Evolutionary conservation across 2,329 filamentous ascomycete genomes (phyloP).

Genomic region (Fusarium praegraminearum): DNA sequence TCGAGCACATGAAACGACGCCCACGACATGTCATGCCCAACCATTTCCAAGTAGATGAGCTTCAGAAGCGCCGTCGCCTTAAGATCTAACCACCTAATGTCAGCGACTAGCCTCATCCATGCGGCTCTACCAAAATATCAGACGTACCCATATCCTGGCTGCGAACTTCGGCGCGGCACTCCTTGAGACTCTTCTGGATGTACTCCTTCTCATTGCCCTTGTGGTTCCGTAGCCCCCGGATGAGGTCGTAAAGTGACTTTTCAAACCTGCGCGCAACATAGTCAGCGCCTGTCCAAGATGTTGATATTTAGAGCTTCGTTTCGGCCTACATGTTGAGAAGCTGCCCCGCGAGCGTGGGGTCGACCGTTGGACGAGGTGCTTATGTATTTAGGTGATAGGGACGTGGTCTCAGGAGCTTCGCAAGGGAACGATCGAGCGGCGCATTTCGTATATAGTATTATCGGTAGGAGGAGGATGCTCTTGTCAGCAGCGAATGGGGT

Average conservation of each 20-base stretch:
- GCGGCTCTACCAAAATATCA: neutral
- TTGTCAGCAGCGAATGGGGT: slow-evolving; percentile 6
- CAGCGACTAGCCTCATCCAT: slow-evolving; percentile 13
- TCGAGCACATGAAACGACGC: slow-evolving; percentile 98
- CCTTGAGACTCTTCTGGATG: slow-evolving; percentile 90
- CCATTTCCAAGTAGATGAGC: slow-evolving; percentile 98
- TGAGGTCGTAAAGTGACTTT: slow-evolving; percentile 99
- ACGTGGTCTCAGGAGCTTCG: slow-evolving; percentile 36
- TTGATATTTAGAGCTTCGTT: slow-evolving; percentile 18
- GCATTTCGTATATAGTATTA: slow-evolving; percentile 42
- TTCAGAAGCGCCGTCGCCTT: slow-evolving; percentile 97
- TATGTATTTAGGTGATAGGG: slow-evolving; percentile 29
- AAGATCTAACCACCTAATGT: slow-evolving; percentile 71
- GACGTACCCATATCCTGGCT: slow-evolving; percentile 89
- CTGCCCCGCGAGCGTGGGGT: slow-evolving; percentile 50
- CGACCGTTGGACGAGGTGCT: slow-evolving; percentile 35
- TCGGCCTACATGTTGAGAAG: slow-evolving; percentile 46
- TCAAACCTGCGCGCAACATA: slow-evolving; percentile 80
- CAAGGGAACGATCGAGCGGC: slow-evolving; percentile 24
- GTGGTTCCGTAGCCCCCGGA: slow-evolving; percentile 92
- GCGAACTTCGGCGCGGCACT: slow-evolving; percentile 93
- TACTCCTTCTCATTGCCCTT: slow-evolving; percentile 96
- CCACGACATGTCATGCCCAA: slow-evolving; percentile 99
- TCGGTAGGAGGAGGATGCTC: slow-evolving; percentile 9
- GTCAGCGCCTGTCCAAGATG: slow-evolving; percentile 35